These are phyloP conservation scores for Daldinia childiae DNA, from an alignment of 495 filamentous ascomycete species.

Conservation along the genomic window DNA sequence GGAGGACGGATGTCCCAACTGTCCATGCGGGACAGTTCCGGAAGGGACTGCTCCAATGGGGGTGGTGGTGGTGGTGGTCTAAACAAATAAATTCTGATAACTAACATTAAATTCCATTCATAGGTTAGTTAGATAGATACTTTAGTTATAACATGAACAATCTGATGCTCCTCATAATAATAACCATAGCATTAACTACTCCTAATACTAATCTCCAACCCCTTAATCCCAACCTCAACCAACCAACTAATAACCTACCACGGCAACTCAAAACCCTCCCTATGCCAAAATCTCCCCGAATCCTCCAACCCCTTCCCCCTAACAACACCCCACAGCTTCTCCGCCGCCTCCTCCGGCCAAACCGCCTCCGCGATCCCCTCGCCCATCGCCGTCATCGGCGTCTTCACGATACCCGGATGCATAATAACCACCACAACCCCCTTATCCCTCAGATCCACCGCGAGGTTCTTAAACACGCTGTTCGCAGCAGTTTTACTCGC, in stretches of 20 bases:
- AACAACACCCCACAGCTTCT: slow-evolving; percentile 63
- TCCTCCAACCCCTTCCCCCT: slow-evolving; percentile 55
- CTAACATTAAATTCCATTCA: not conserved
- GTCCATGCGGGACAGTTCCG: no score
- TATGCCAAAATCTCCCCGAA: slow-evolving; percentile 72
- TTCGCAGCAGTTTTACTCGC: slow-evolving; percentile 77
- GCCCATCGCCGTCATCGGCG: slow-evolving; percentile 62
- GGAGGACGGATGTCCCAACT: no score
- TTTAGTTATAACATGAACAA: not conserved
- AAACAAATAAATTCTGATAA: no score
- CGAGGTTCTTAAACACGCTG: slow-evolving; percentile 70
- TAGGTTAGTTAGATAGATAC: no score
- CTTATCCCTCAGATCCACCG: slow-evolving; percentile 55
- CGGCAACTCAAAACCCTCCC: slow-evolving; percentile 71
- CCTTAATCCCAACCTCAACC: not conserved
- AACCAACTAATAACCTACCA: slow-evolving; percentile 1
- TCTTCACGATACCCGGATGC: slow-evolving; percentile 72
- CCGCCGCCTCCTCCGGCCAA: slow-evolving; percentile 65
- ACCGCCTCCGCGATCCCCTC: slow-evolving; percentile 71
- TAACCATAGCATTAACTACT: no score
- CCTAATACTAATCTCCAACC: not conserved
- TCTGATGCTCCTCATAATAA: not conserved
- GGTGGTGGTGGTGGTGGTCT: no score
- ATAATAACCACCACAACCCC: slow-evolving; percentile 59
- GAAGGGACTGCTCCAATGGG: no score